These are phyloP conservation scores for Juglanconis oblonga DNA, from an alignment of 2,329 filamentous ascomycete genomes.

Conservation along the genomic window DNA sequence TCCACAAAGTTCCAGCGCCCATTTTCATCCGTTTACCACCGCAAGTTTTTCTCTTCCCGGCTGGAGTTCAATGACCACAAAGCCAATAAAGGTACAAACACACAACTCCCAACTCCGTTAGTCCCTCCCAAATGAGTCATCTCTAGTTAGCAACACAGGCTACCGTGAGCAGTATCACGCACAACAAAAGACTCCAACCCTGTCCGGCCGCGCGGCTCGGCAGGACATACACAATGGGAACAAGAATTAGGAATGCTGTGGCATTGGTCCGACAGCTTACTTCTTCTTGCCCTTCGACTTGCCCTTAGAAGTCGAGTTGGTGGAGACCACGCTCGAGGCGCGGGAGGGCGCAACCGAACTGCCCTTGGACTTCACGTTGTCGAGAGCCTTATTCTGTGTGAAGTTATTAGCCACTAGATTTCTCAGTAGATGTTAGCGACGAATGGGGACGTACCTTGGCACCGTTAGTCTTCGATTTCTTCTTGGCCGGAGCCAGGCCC, in stretches of 20 bases:
- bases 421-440: not conserved
- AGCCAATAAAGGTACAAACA: not conserved
- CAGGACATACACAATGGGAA: not conserved
- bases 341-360: slow-evolving; percentile 76
- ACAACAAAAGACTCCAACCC: not conserved
- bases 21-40: not conserved
- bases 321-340: slow-evolving; percentile 84
- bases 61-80: not conserved
- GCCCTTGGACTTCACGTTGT: slow-evolving; percentile 81
- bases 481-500: slow-evolving; percentile 82
- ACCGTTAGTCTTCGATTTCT: slow-evolving; percentile 79
- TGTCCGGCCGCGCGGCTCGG: not conserved
- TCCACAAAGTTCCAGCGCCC: not conserved
- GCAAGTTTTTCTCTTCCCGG: slow-evolving; percentile 1
- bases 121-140: not conserved
- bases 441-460: slow-evolving; percentile 69
- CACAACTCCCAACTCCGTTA: slow-evolving; percentile 13
- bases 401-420: slow-evolving; percentile 1
- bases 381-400: slow-evolving; percentile 83
- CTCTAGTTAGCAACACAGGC: not conserved
- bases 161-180: not conserved
- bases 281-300: slow-evolving; percentile 55
- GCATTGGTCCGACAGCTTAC: slow-evolving; percentile 22
- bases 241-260: not conserved
- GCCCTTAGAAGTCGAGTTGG: slow-evolving; percentile 49